Base-by-base conservation (phyloP, 2,329 filamentous ascomycete species). In the Pseudogymnoascus sp. region DNA sequence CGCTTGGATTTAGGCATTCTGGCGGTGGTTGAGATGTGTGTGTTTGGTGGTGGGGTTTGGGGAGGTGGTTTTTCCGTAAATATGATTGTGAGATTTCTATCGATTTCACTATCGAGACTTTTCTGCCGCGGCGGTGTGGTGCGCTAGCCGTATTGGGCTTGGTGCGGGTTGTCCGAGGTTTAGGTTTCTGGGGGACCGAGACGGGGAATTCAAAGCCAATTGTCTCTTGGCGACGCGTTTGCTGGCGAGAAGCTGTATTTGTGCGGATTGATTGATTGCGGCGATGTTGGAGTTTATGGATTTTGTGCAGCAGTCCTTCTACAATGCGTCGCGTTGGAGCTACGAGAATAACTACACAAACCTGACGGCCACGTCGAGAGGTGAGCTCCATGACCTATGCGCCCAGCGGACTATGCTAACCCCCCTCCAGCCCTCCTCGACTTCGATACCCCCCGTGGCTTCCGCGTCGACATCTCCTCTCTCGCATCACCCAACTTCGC, bases 251-350 rank as follows among this genome's bases (percentile, higher is more conserved):
- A 51, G 14, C 14, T 51, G 45, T 51, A 47, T n/a, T 51, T 31
- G 42, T 47, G 37, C 31, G 31, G 31, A 18, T 40, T 23, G 18
- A 51, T 51, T 51, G 45, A 36, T 60, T 26, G 57, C n/a, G 57
- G 57, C n/a, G 62, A 97, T 97, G 93, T 87, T 95, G 79, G 89
- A 93, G 78, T 97, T 96, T 80, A 96, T 97, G 91, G 92, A 96
- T 78, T 93, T 96, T 80, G 88, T 97, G 79, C 91, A 96, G 78
- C 84, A 89, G 78, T 90, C 91, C 72, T 97, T 96, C 78, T 90
- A 91, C 75, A 83, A 89, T 74, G 88, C 89, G 64, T 93, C 92
- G 54, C 84, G 88, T 75, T 97, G 93, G 93, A 90, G 93, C 74
- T 83, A 86, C 72, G 91, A 97, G 80, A 96, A 96, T 77, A 95